Evolutionary conservation across 2,329 filamentous ascomycete species (phyloP).

Genomic region (Neopestalotiopsis clavispora): DNA sequence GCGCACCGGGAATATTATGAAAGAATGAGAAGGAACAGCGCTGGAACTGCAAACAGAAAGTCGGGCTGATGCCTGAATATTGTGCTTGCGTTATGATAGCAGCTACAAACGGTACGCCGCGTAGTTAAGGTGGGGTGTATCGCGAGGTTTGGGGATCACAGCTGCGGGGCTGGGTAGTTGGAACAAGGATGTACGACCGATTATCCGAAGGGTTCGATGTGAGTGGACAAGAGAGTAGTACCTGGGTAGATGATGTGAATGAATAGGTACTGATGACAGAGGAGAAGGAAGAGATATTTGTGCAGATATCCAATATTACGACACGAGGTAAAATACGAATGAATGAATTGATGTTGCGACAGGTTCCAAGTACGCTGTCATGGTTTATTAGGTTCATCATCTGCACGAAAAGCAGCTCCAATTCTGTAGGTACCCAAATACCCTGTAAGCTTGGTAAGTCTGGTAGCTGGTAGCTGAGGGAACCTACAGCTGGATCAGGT

Average conservation of each 20-base stretch:
- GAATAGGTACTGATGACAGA: too few species aligned
- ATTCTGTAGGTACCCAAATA: not conserved
- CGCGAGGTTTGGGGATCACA: conserved; percentile 11
- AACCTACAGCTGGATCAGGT: not conserved
- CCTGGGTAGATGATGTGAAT: too few species aligned
- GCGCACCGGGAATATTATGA: not conserved
- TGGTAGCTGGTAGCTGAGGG: not conserved
- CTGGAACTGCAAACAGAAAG: not conserved
- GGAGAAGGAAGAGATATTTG: too few species aligned
- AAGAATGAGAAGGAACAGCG: not conserved
- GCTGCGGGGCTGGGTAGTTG: conserved; percentile 6
- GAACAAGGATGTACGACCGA: conserved; percentile 7
- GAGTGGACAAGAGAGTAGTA: too few species aligned
- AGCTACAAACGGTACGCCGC: conserved; percentile 4
- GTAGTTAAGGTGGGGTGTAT: conserved; percentile 13
- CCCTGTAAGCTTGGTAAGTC: not conserved
- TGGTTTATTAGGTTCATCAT: not conserved
- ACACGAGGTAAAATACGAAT: not conserved
- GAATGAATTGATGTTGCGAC: not conserved
- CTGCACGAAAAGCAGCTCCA: too few species aligned
- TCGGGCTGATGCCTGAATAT: not conserved
- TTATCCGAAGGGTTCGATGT: not conserved
- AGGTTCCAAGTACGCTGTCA: not conserved
- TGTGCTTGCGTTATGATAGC: not conserved
- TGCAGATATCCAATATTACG: not conserved